These are phyloP conservation scores for Daldinia vernicosa DNA, from an alignment of 495 filamentous ascomycete species.

Conservation along the genomic window DNA sequence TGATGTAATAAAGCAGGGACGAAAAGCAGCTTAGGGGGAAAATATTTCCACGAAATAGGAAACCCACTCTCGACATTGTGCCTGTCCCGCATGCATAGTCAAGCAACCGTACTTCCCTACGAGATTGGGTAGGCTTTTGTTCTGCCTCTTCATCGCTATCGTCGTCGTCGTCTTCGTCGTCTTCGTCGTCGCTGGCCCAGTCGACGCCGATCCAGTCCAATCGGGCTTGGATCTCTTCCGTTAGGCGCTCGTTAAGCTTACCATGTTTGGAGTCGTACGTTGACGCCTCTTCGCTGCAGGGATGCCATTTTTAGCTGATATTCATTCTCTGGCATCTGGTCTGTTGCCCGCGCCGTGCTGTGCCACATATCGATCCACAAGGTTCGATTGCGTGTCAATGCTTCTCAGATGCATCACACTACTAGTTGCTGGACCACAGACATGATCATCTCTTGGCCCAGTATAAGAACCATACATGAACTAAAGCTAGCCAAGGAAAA, in stretches of 20 bases:
- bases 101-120: conserved; percentile 64
- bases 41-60: background rate
- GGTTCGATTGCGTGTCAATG: conserved; percentile 16
- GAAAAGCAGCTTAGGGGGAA: background rate
- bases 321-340: conserved; percentile 10
- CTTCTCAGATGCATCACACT: conserved; percentile 8
- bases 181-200: conserved; percentile 54
- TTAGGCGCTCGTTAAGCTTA: conserved; percentile 52
- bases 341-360: conserved; percentile 6
- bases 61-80: conserved; percentile 62
- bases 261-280: conserved; percentile 53
- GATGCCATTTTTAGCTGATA: conserved; percentile 21
- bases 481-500: conserved; percentile 3
- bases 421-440: conserved; percentile 1
- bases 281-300: conserved; percentile 50
- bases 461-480: background rate
- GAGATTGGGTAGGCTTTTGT: conserved; percentile 28
- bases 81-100: conserved; percentile 84
- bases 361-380: conserved; percentile 30
- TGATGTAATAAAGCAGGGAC: background rate
- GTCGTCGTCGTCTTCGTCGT: conserved; percentile 48
- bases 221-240: conserved; percentile 58
- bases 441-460: conserved; percentile 6
- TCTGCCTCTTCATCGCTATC: conserved; percentile 45
- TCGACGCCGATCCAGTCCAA: conserved; percentile 70